phyloP scores from a whole-genome alignment of 345 rosid genomes.

The Rhizophora apiculata region DNA sequence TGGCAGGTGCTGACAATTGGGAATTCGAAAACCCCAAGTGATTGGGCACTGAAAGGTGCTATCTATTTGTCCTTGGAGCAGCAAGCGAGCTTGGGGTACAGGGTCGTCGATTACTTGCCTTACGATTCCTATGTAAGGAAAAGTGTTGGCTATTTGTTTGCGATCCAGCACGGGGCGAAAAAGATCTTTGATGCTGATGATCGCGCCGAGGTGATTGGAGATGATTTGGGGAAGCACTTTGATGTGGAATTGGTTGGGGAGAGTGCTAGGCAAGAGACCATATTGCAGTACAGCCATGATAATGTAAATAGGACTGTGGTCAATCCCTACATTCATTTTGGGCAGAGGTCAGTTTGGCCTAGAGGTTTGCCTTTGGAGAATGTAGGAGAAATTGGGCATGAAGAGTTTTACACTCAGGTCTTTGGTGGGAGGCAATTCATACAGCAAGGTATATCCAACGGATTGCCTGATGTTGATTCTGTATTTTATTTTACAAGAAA shows the following conservation, averaged over 20 bases:
- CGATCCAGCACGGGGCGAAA: slow-evolving; percentile 94
- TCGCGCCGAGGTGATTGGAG: slow-evolving; percentile 83
- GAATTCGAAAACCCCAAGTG: slow-evolving; percentile 72
- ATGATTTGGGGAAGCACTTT: slow-evolving; percentile 80
- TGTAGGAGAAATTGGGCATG: slow-evolving; percentile 85
- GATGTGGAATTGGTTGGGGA: slow-evolving; percentile 87
- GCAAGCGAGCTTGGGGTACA: slow-evolving; percentile 76
- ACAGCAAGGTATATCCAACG: slow-evolving; percentile 95
- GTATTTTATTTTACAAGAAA: slow-evolving; percentile 94
- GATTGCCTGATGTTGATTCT: slow-evolving; percentile 97
- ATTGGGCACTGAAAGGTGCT: slow-evolving; percentile 88
- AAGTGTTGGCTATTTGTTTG: slow-evolving; percentile 86
- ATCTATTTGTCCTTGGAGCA: slow-evolving; percentile 79
- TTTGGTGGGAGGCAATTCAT: slow-evolving; percentile 94
- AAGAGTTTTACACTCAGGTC: slow-evolving; percentile 87
- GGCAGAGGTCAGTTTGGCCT: slow-evolving; percentile 99
- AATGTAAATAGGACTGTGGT: slow-evolving; percentile 69
- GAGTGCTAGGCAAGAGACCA: slow-evolving; percentile 70
- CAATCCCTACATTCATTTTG: slow-evolving; percentile 92
- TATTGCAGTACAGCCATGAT: slow-evolving; percentile 91
- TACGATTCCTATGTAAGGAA: slow-evolving; percentile 85
- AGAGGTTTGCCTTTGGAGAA: slow-evolving; percentile 95
- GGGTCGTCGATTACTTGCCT: slow-evolving; percentile 76
- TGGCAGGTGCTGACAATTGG: slow-evolving; percentile 96
- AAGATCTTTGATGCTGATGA: slow-evolving; percentile 92